Evolutionary conservation across 73 alveolate genomes (phyloP), one percentile per base, ranked within the genome.

Genomic region (Blepharisma stoltei): DNA sequence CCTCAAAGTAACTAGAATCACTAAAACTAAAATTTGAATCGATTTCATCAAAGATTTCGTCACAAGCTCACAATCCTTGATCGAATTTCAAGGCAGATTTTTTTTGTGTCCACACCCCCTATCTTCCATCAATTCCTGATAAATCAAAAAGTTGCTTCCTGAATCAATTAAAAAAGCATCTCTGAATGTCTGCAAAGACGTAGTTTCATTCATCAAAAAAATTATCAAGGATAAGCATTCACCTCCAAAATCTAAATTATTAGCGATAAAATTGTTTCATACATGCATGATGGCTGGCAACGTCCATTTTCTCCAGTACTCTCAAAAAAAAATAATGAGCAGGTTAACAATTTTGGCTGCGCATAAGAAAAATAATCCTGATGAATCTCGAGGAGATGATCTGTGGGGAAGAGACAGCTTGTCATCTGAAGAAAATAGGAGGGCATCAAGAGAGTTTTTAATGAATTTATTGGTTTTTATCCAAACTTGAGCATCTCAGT

Each of bases 151-250:
- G n/a, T n/a, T n/a, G n/a, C 55, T 49, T 49, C 20, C 55, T 20
- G 66, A 52, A 11, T 0, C 23, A 20, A 52, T 20, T 14, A 52
- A 52, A 52, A 52, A 4, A 11, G 66, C 66, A 11, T 2, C n/a
- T 14, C 66, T 4, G 4, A 20, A 20, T 52, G 66, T 52, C 66
- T 52, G 73, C 73, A 60, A 60, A 60, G 73, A 60, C 11, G 23
- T 60, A n/a, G 5, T 60, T 5, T 1, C 48, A 14, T 38, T 14
- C 49, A 14, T 60, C 37, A 60, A 60, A 60, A 60, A 60, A 25
- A 25, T 60, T 11, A 60, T 60, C 11, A 60, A 60, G 23, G 11
- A 11, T 14, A 60, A 60, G 46, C 14, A 14, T 38, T 3, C 0
- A 8, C 47, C 73, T 25, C 73, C 73, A 20, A n/a, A n/a, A 20